Conservation (phyloP, 2,329 filamentous ascomycete species). For the Knoxdaviesia proteae region DNA sequence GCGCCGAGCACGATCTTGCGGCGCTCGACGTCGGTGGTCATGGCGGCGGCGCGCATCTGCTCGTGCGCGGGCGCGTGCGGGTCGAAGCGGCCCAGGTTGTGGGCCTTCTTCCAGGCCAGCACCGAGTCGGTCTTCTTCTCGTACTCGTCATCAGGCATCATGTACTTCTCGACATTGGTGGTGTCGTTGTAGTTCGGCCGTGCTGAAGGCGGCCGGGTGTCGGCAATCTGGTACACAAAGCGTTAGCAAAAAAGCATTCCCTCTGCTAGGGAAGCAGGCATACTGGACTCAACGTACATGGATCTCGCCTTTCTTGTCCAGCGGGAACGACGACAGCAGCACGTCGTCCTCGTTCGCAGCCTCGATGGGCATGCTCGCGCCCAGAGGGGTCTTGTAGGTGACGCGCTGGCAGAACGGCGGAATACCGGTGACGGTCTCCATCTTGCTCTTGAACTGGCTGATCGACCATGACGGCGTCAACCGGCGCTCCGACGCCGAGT, state of each 20-base stretch:
- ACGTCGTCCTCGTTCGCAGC: constrained; percentile 53
- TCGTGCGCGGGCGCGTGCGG: constrained; percentile 58
- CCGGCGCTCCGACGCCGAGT: constrained; percentile 67
- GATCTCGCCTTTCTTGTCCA: constrained; percentile 59
- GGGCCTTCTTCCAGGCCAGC: constrained; percentile 83
- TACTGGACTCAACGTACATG: constrained; percentile 36
- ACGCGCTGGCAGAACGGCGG: constrained; percentile 63
- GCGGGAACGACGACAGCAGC: constrained; percentile 40
- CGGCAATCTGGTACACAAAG: constrained; percentile 41
- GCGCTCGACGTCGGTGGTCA: constrained; percentile 46
- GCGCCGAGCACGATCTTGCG: constrained; percentile 44
- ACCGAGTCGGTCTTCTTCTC: constrained; percentile 73
- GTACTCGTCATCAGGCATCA: constrained; percentile 71
- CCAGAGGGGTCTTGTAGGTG: constrained; percentile 40
- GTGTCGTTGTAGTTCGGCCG: constrained; percentile 67
- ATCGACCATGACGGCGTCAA: constrained; percentile 87
- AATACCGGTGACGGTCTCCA: constrained; percentile 84
- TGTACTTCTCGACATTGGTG: constrained; percentile 69
- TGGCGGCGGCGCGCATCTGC: constrained; percentile 47
- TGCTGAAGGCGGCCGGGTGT: constrained; percentile 55
- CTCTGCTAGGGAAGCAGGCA: neutral
- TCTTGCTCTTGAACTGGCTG: constrained; percentile 59
- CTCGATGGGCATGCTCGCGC: constrained; percentile 40
- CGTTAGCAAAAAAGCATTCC: neutral
- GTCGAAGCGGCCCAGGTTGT: constrained; percentile 92